A percentile compares a stretch with the other conserved stretches of the same genome.
Evolutionary conservation across 352 stramenopile genomes (phyloP).

Genomic region (Globisporangium cylindrosporum): DNA sequence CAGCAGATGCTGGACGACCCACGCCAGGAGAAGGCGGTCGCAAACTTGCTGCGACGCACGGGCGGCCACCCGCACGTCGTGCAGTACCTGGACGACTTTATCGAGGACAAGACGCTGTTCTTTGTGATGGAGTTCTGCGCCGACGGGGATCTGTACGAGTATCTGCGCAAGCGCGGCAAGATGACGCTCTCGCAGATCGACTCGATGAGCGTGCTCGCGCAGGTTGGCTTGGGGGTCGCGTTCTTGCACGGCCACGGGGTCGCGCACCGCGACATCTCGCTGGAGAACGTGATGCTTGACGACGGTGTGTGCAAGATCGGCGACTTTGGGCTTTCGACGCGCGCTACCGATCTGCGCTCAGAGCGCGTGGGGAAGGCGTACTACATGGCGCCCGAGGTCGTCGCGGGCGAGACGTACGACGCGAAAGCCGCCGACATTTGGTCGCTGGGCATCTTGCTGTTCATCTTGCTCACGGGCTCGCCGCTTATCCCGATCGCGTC

Average conservation of each 20-base stretch:
- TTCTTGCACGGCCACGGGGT: slow-evolving; percentile 33
- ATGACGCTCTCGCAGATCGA: slow-evolving; percentile 15
- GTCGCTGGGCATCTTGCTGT: slow-evolving; percentile 60
- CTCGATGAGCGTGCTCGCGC: slow-evolving; percentile 27
- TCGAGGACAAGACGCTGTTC: slow-evolving; percentile 38
- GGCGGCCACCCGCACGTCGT: slow-evolving; percentile 48
- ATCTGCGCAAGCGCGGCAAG: slow-evolving; percentile 24
- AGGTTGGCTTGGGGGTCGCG: slow-evolving; percentile 25
- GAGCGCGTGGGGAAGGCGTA: slow-evolving; percentile 50
- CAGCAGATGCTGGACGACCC: slow-evolving; percentile 34
- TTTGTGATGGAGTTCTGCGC: slow-evolving; percentile 47
- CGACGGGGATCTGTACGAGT: slow-evolving; percentile 32
- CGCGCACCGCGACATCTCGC: slow-evolving; percentile 39
- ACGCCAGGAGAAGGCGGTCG: slow-evolving; percentile 39
- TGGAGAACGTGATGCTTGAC: slow-evolving; percentile 45
- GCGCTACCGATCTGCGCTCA: slow-evolving; percentile 22
- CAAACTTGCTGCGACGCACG: slow-evolving; percentile 26
- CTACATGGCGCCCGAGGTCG: slow-evolving; percentile 56
- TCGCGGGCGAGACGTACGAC: slow-evolving; percentile 34
- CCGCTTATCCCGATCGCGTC: slow-evolving; percentile 43
- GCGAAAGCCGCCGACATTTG: slow-evolving; percentile 50
- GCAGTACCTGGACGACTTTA: slow-evolving; percentile 43
- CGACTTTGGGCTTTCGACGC: slow-evolving; percentile 47
- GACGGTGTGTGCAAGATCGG: slow-evolving; percentile 37
- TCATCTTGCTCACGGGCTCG: slow-evolving; percentile 56